Conservation (phyloP, 306 rosid species). For the Pachyrhizus erosus region DNA sequence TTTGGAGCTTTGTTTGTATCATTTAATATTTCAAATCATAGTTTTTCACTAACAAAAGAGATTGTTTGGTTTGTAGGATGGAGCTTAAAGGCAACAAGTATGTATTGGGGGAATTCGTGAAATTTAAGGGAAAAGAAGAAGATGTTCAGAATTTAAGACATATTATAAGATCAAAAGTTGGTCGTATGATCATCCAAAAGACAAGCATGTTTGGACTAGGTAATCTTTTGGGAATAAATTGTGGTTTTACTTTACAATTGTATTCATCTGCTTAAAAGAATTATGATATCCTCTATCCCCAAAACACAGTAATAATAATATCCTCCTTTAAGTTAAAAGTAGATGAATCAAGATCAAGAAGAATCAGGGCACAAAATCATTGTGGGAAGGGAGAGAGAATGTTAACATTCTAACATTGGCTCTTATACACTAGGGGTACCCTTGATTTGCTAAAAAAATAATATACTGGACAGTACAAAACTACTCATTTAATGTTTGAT, state of each 20-base stretch:
- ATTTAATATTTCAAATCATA: slow-evolving; percentile 6
- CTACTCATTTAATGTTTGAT: not conserved
- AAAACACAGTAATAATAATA: not conserved
- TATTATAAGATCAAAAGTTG: slow-evolving; percentile 85
- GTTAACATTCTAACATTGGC: not conserved
- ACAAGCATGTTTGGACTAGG: slow-evolving; percentile 97
- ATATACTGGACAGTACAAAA: not conserved
- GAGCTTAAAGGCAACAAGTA: slow-evolving; percentile 81
- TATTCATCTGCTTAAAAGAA: not conserved
- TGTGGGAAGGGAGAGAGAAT: not conserved
- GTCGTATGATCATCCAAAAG: slow-evolving; percentile 67
- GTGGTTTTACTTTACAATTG: slow-evolving; percentile 8
- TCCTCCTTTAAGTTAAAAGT: slow-evolving; percentile 5
- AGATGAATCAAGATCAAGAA: slow-evolving; percentile 10
- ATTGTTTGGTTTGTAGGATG: slow-evolving; percentile 59
- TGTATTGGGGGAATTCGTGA: slow-evolving; percentile 86
- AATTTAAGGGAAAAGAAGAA: slow-evolving; percentile 88
- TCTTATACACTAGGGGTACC: not conserved
- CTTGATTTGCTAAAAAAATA: slow-evolving; percentile 15
- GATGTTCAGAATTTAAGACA: slow-evolving; percentile 68
- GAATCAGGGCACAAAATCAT: slow-evolving; percentile 3
- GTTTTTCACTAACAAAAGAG: slow-evolving; percentile 32
- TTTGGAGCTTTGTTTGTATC: slow-evolving; percentile 13
- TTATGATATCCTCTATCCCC: slow-evolving; percentile 15
- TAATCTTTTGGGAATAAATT: slow-evolving; percentile 48